These are phyloP conservation scores for Aspergillus quadricinctus DNA, from an alignment of 2,329 filamentous ascomycete species.

Conservation along the genomic window DNA sequence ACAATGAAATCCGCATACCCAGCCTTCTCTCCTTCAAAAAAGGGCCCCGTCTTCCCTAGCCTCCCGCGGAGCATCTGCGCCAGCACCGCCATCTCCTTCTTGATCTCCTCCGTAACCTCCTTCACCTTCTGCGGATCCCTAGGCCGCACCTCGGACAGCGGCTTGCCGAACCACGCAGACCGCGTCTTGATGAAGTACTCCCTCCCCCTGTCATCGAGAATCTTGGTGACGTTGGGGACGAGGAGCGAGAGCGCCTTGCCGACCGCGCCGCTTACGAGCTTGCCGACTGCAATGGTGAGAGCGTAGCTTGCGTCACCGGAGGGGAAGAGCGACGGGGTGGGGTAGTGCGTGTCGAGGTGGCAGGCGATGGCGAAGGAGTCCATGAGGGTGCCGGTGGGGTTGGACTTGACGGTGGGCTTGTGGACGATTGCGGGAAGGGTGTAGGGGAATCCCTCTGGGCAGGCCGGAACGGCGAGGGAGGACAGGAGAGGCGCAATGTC, in stretches of 20 bases:
- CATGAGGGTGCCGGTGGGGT: slow-evolving; percentile 26
- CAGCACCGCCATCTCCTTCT: slow-evolving; percentile 17
- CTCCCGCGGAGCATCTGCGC: slow-evolving; percentile 25
- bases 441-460: slow-evolving; percentile 15
- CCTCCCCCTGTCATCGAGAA: slow-evolving; percentile 25
- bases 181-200: slow-evolving; percentile 31
- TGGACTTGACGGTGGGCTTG: slow-evolving; percentile 18
- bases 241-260: slow-evolving; percentile 9
- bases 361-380: slow-evolving; percentile 31
- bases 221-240: slow-evolving; percentile 18
- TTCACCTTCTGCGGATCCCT: slow-evolving; percentile 17
- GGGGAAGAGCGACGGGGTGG: slow-evolving; percentile 28
- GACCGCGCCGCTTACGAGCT: slow-evolving; percentile 6
- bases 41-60: slow-evolving; percentile 29
- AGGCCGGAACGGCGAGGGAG: slow-evolving; percentile 18
- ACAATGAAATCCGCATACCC: slow-evolving; percentile 29
- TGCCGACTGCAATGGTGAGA: slow-evolving; percentile 21
- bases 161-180: slow-evolving; percentile 22
- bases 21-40: slow-evolving; percentile 29
- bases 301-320: slow-evolving; percentile 32
- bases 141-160: slow-evolving; percentile 25
- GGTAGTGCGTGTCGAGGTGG: slow-evolving; percentile 28
- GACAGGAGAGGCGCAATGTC: slow-evolving; percentile 26
- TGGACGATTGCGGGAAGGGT: slow-evolving; percentile 34
- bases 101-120: slow-evolving; percentile 14